Percentiles rank a stretch among this genome's conserved stretches.
phyloP scores from a whole-genome alignment of 805 yeast genomes.

The Metschnikowia anglica region DNA sequence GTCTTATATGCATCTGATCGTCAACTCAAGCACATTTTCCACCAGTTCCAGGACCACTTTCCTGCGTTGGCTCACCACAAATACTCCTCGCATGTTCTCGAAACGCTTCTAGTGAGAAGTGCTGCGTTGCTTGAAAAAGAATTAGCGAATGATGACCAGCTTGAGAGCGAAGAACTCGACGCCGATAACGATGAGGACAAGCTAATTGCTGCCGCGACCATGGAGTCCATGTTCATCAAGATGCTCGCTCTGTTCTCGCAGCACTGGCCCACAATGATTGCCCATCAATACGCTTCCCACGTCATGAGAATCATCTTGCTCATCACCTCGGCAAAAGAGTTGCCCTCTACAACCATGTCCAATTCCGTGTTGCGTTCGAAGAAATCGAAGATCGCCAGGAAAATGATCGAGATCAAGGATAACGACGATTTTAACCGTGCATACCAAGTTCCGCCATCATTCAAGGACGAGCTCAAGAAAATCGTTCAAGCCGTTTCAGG shows the following conservation, averaged over 20 bases:
- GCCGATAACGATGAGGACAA: conserved; percentile 27
- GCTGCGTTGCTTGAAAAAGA: conserved; percentile 79
- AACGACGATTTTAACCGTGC: conserved; percentile 65
- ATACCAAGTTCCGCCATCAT: conserved; percentile 68
- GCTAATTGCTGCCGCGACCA: conserved; percentile 44
- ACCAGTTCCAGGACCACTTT: conserved; percentile 70
- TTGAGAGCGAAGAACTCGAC: conserved; percentile 35
- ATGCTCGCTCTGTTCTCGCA: conserved; percentile 70
- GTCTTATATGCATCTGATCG: conserved; percentile 62
- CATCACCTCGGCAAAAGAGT: conserved; percentile 70
- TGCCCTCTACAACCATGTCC: conserved; percentile 69
- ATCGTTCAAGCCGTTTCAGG: conserved; percentile 43
- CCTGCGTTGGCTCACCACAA: conserved; percentile 79
- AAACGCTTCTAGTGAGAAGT: conserved; percentile 72
- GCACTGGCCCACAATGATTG: conserved; percentile 55
- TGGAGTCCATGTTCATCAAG: conserved; percentile 64
- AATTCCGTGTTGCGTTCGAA: conserved; percentile 79
- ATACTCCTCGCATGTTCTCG: conserved; percentile 91
- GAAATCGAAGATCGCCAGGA: conserved; percentile 83
- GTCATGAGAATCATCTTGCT: conserved; percentile 71
- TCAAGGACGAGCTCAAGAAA: conserved; percentile 57
- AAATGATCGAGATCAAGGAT: conserved; percentile 86
- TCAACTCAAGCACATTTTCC: conserved; percentile 65
- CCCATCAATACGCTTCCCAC: conserved; percentile 86
- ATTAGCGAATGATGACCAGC: conserved; percentile 37